phyloP scores from a whole-genome alignment of 805 yeast species.

The Saccharomycopsis fibuligera region DNA sequence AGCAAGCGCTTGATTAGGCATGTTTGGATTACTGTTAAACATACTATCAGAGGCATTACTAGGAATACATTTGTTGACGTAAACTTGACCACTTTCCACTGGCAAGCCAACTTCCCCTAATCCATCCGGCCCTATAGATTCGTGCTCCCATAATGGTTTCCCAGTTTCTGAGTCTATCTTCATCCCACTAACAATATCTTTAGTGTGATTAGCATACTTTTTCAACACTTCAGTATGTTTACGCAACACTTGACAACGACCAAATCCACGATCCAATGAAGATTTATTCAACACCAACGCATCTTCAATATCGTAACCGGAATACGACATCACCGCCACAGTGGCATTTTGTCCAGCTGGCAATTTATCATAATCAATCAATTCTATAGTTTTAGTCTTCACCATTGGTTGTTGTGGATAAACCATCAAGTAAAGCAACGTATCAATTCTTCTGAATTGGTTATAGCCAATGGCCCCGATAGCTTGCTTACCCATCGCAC shows the following conservation, averaged over 20 bases:
- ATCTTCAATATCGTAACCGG: slow-evolving; percentile 99
- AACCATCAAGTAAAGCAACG: slow-evolving; percentile 90
- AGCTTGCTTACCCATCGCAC: slow-evolving; percentile 99
- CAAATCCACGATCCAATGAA: slow-evolving; percentile 93
- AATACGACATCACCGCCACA: slow-evolving; percentile 98
- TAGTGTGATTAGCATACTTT: slow-evolving; percentile 88
- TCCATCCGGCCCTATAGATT: slow-evolving; percentile 88
- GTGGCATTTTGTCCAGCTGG: slow-evolving; percentile 99
- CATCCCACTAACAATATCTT: slow-evolving; percentile 88
- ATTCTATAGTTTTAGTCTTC: slow-evolving; percentile 91
- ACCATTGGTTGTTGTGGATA: slow-evolving; percentile 99
- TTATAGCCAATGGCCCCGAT: slow-evolving; percentile 98
- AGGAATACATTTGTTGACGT: slow-evolving; percentile 90
- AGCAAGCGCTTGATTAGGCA: slow-evolving; percentile 29
- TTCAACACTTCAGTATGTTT: slow-evolving; percentile 87
- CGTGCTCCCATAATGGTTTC: slow-evolving; percentile 80
- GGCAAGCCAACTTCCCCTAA: slow-evolving; percentile 92
- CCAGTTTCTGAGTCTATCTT: slow-evolving; percentile 69
- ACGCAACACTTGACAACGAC: slow-evolving; percentile 92
- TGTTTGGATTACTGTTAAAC: slow-evolving; percentile 30
- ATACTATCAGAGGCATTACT: slow-evolving; percentile 70
- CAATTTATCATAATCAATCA: slow-evolving; percentile 89
- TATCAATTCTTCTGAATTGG: slow-evolving; percentile 92
- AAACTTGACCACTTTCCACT: slow-evolving; percentile 89
- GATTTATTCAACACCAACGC: slow-evolving; percentile 92